phyloP scores from a whole-genome alignment of 352 stramenopile genomes.

The Phytopythium aichiense region DNA sequence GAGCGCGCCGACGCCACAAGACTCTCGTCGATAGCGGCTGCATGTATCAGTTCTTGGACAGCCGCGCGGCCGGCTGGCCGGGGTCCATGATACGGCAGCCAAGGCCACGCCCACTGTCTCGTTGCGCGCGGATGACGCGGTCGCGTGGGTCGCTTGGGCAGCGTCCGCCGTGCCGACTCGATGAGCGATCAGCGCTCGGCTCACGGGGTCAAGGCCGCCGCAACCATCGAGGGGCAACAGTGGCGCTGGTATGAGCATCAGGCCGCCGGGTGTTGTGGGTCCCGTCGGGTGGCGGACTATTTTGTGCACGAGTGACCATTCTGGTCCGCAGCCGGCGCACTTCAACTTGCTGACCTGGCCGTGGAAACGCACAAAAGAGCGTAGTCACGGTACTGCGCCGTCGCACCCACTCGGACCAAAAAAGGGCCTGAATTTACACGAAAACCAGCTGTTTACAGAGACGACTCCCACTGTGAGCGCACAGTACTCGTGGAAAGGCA shows the following conservation, averaged over 20 bases:
- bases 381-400: no score
- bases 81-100: not conserved
- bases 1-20: no score
- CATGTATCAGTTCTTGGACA: conserved; percentile 1
- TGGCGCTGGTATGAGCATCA: not conserved
- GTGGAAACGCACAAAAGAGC: not conserved
- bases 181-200: not conserved
- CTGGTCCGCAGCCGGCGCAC: not conserved
- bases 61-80: not conserved
- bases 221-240: not conserved
- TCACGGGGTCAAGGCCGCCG: not conserved
- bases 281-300: not conserved
- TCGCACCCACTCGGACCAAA: not conserved
- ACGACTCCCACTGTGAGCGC: no score
- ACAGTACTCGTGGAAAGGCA: no score
- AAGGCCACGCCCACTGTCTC: not conserved
- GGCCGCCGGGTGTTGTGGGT: not conserved
- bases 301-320: not conserved
- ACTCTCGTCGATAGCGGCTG: no score
- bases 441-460: no score
- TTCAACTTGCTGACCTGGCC: not conserved
- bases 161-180: not conserved
- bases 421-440: not conserved
- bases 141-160: not conserved
- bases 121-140: not conserved